Conservation (phyloP, 1,284 basidiomycete genomes). For the Ceratobasidium papillatum region DNA sequence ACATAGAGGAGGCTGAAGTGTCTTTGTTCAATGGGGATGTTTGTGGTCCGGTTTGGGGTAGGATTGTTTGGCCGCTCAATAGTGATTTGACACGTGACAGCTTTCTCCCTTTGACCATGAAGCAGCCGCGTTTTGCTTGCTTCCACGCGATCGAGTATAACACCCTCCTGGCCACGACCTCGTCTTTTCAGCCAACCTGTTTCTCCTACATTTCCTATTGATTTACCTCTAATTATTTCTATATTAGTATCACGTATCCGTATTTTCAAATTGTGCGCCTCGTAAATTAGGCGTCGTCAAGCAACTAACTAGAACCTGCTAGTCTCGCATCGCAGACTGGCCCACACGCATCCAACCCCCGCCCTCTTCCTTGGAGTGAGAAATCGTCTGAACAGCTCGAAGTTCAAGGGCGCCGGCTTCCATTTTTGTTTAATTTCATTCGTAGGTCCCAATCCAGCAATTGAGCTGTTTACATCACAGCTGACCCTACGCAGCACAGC, state of each 20-base stretch:
- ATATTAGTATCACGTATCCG: slow-evolving; percentile 8
- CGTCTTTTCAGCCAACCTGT: not conserved
- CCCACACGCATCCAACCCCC: not conserved
- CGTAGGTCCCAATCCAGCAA: slow-evolving; percentile 18
- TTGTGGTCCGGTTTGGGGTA: slow-evolving; percentile 4
- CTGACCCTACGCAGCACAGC: slow-evolving; percentile 23
- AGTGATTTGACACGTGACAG: slow-evolving; percentile 32
- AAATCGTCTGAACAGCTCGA: not conserved
- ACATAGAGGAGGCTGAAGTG: not conserved
- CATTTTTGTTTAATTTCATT: slow-evolving; percentile 27
- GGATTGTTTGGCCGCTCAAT: slow-evolving; percentile 14
- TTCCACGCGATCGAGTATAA: slow-evolving; percentile 21
- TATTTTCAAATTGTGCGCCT: slow-evolving; percentile 31
- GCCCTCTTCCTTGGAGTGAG: not conserved
- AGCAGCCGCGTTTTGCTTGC: not conserved
- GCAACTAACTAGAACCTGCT: slow-evolving; percentile 2
- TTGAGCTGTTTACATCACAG: not conserved
- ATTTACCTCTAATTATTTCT: slow-evolving; percentile 13
- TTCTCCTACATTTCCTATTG: not conserved
- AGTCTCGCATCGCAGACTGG: not conserved
- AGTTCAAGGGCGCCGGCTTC: slow-evolving; percentile 2
- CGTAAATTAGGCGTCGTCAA: slow-evolving; percentile 20
- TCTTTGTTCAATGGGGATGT: not conserved
- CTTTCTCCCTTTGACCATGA: slow-evolving; percentile 34
- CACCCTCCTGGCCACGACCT: not conserved